Evolutionary conservation across 2,329 filamentous ascomycete species (phyloP), one percentile per base, ranked within the genome.

Genomic region (Apiospora koreana): DNA sequence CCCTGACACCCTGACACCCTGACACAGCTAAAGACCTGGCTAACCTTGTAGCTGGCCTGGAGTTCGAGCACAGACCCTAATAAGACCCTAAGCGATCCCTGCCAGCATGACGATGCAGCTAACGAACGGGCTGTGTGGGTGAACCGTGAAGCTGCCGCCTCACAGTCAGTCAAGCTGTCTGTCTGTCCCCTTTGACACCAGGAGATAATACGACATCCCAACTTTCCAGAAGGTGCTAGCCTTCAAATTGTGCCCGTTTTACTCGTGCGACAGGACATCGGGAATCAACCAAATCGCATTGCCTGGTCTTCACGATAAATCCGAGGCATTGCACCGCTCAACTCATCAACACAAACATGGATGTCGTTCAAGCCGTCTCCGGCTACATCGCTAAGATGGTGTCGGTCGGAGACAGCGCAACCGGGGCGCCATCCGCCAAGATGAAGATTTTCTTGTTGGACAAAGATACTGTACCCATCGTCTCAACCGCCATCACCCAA

Each of bases 361-460:
- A 99, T 80, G 91, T 98, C 78, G 93, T 97, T 73, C 93, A 97
- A 80, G 94, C 95, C 75, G 92, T 98, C 79, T 92, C 95, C 77
- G 93, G 94, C 83, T 99, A 99, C 86, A 92, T 99, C 86, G 92
- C 92, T 81, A 97, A 95, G 88, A 97, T 99, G 90, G 91, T 98
- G 81, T 92, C 94, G 74, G 90, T 90, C 74, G 93, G 93, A 78
- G 94, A 97, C 83, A 87, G 85, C 78, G 86, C 89, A 67, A 83
- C 86, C 58, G 88, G 89, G 72, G 87, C 89, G 62, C 87, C 91
- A 67, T 91, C 93, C 28, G 89, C 93, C 54, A 98, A 98, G 86
- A 99, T 99, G 96, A 99, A 99, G 90, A 96, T 98, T 72, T 85
- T 99, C 70, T 86, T 99, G 73, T 86, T 99, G 76, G 96, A 99